Percentiles rank a stretch among this genome's conserved stretches.
Conservation (phyloP, 2,329 filamentous ascomycete species). For the Fusarium sp. region DNA sequence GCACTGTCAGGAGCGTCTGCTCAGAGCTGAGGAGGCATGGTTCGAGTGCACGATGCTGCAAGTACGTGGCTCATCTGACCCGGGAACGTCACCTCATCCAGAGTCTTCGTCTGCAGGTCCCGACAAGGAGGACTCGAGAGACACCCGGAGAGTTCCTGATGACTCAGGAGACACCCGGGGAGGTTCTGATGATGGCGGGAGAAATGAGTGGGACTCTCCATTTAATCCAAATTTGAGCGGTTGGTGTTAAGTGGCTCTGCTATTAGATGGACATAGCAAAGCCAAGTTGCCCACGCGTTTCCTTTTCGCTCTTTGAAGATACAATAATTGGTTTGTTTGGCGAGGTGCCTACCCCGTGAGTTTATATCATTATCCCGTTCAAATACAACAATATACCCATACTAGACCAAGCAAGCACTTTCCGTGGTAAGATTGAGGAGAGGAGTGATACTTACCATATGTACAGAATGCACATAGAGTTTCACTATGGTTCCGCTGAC, state of each 20-base stretch:
- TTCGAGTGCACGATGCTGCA: slow-evolving; percentile 34
- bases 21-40: slow-evolving; percentile 37
- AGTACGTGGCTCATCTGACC: background rate
- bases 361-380: background rate
- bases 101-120: background rate
- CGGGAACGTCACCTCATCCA: background rate
- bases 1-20: slow-evolving; percentile 40
- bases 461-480: background rate
- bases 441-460: background rate
- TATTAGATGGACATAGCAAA: background rate
- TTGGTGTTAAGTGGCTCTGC: background rate
- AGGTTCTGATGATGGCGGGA: background rate
- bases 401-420: background rate
- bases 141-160: background rate
- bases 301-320: background rate
- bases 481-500: background rate
- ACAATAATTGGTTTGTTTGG: background rate
- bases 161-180: background rate
- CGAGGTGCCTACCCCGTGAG: too few species aligned
- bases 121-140: background rate
- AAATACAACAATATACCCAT: background rate
- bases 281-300: background rate
- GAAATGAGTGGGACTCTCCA: background rate
- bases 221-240: background rate
- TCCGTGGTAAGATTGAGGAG: background rate